Percentiles rank a stretch among this genome's conserved stretches.
Evolutionary conservation across 768 basidiomycete species (phyloP).

Genomic region (Lentinula boryana): DNA sequence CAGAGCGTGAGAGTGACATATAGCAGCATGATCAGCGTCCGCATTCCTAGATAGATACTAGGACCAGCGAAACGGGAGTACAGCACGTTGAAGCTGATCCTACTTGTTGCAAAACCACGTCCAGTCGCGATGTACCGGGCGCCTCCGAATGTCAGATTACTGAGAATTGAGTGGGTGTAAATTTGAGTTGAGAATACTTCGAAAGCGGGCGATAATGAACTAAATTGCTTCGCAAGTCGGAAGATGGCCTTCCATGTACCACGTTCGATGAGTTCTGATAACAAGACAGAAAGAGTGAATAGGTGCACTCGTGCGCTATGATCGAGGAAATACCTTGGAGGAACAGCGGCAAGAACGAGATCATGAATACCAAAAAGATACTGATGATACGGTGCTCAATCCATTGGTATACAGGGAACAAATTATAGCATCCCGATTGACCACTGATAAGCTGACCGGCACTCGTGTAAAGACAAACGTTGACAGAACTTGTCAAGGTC

Average conservation of each 20-base stretch:
- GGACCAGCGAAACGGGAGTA: conserved; percentile 99
- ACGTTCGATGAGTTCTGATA: conserved; percentile 86
- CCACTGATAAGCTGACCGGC: conserved; percentile 69
- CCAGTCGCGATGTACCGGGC: conserved; percentile 99
- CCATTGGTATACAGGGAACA: conserved; percentile 92
- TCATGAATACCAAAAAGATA: conserved; percentile 98
- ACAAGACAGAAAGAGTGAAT: conserved; percentile 14
- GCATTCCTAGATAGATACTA: conserved; percentile 95
- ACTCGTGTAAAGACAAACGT: conserved; percentile 74
- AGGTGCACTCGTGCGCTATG: background rate
- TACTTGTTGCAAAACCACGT: conserved; percentile 95
- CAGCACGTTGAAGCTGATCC: conserved; percentile 90
- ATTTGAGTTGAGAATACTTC: conserved; percentile 99
- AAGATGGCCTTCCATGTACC: conserved; percentile 89
- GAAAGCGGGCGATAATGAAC: conserved; percentile 91
- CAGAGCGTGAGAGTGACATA: conserved; percentile 91
- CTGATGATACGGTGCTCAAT: conserved; percentile 94
- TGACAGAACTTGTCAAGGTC: conserved; percentile 77
- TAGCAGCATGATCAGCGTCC: conserved; percentile 86
- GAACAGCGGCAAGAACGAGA: conserved; percentile 91
- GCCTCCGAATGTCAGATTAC: conserved; percentile 95
- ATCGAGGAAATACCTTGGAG: conserved; percentile 65
- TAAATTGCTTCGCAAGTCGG: conserved; percentile 90
- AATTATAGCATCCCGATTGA: conserved; percentile 89
- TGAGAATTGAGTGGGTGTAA: conserved; percentile 95